A percentile compares a stretch with the other conserved stretches of the same genome.
These are phyloP conservation scores for Aaosphaeria pasadenensis DNA, from an alignment of 2,329 filamentous ascomycete species.

Conservation along the genomic window DNA sequence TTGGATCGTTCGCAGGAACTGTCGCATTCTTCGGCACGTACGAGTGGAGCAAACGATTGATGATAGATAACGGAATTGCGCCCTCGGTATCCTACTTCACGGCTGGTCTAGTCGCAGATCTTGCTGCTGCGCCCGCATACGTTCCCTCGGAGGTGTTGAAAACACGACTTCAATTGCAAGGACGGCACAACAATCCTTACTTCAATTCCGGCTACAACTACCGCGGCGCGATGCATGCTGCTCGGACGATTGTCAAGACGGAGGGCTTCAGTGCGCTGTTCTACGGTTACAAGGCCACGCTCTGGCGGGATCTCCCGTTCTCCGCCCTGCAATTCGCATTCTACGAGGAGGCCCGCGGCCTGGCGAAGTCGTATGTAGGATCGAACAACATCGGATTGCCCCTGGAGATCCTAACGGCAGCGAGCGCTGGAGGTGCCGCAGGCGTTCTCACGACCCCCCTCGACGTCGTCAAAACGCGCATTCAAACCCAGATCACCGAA, in stretches of 20 bases:
- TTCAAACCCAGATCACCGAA: slow-evolving; percentile 84
- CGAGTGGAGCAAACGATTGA: slow-evolving; percentile 85
- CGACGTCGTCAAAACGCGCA: slow-evolving; percentile 94
- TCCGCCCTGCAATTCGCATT: slow-evolving; percentile 97
- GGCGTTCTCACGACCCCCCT: slow-evolving; percentile 93
- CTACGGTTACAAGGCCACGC: slow-evolving; percentile 93
- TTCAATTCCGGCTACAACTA: slow-evolving; percentile 98
- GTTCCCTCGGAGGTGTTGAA: slow-evolving; percentile 98
- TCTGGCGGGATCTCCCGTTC: slow-evolving; percentile 92
- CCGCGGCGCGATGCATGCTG: slow-evolving; percentile 77
- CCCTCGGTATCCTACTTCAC: slow-evolving; percentile 82
- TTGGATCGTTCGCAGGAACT: slow-evolving; percentile 91
- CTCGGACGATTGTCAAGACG: slow-evolving; percentile 74
- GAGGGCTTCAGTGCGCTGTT: slow-evolving; percentile 88
- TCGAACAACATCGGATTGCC: slow-evolving; percentile 80
- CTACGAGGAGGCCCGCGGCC: slow-evolving; percentile 87
- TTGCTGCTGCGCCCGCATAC: slow-evolving; percentile 88
- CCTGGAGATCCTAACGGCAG: slow-evolving; percentile 85
- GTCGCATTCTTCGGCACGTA: slow-evolving; percentile 95
- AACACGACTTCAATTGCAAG: slow-evolving; percentile 93
- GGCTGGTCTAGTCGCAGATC: slow-evolving; percentile 86
- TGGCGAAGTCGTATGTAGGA: slow-evolving; percentile 75
- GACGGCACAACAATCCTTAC: slow-evolving; percentile 89
- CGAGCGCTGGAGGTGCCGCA: slow-evolving; percentile 84
- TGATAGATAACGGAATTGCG: slow-evolving; percentile 81